Conservation (phyloP, 768 basidiomycete genomes). For the Lentinus brumalis region DNA sequence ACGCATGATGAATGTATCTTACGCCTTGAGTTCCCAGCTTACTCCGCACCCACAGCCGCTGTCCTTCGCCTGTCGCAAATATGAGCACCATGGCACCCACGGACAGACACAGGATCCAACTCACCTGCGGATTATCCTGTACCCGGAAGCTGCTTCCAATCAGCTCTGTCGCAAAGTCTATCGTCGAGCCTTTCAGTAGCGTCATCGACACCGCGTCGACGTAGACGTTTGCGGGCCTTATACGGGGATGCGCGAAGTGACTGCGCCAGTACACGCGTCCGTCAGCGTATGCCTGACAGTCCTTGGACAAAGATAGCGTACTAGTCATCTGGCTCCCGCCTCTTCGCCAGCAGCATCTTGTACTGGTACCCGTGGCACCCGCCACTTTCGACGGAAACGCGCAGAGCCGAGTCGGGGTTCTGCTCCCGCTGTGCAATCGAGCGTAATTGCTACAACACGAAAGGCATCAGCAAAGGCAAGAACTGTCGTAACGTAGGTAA, state of each 20-base stretch:
- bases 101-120: background rate
- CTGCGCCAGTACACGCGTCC: constrained; percentile 36
- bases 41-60: constrained; percentile 94
- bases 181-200: constrained; percentile 83
- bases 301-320: constrained; percentile 41
- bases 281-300: background rate
- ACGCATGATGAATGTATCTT: too few species aligned
- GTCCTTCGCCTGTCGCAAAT: constrained; percentile 62
- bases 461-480: background rate
- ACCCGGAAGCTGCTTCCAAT: constrained; percentile 92
- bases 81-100: background rate
- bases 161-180: constrained; percentile 92
- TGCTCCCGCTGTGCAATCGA: constrained; percentile 67
- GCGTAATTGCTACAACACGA: constrained; percentile 66
- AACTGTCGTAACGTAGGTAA: background rate
- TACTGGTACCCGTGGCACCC: constrained; percentile 99
- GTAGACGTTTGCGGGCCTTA: constrained; percentile 74
- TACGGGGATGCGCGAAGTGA: constrained; percentile 68
- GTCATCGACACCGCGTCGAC: constrained; percentile 86
- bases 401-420: constrained; percentile 64
- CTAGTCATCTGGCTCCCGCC: constrained; percentile 79
- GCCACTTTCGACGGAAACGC: constrained; percentile 88
- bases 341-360: constrained; percentile 78
- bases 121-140: constrained; percentile 70
- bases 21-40: constrained; percentile 84